Base-by-base conservation (phyloP, 352 stramenopile genomes). In the Phytophthora citricola region DNA sequence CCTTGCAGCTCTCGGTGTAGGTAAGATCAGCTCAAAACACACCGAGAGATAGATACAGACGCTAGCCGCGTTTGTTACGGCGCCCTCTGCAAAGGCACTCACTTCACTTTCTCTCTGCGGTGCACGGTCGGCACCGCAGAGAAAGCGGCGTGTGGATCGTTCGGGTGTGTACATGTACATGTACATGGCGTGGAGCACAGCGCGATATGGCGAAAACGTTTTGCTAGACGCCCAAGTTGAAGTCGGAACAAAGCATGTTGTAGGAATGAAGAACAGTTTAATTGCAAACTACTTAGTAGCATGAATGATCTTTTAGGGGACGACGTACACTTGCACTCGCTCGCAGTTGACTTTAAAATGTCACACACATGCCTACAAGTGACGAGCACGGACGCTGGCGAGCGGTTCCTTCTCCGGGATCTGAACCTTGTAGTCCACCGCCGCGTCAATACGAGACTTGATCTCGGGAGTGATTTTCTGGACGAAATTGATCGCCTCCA, bases 381-480 rank as follows among this genome's bases (percentile, higher is more conserved):
- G 52, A 41, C 63, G 39, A 38, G 36, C 34, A 7, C 67, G 67
- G 12, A 75, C 29, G 29, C 36, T 51, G 6, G 45, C 41, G 9
- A 75, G 32, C 7, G 31, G 31, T 43, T 72, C 67, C 26, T 71
- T 75, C 38, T 69, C 55, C 2, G 67, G 56, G 31, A 72, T 66
- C 36, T 76, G 57, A 36, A 62, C 26, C 54, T 71, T 60, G 55
- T 73, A 71, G 55, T 73, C 58, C 43, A 76, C 64, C 27, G 84
- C 82, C 9, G 82, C 49, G 48, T 90, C 73, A 40, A 90, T 89
- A 29, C 76, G 66, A 17, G 27, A 57, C 75, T 87, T 87, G 40
- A 83, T 66, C 51, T 89, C 63, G 22, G 78, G 73, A 1, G 78
- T 87, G 38, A 89, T 63, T 69, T 82, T 81, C 44, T 72, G 58